Evolutionary conservation across 306 rosid genomes (phyloP), one percentile per base, ranked within the genome.

Genomic region (Vachellia collinsii): DNA sequence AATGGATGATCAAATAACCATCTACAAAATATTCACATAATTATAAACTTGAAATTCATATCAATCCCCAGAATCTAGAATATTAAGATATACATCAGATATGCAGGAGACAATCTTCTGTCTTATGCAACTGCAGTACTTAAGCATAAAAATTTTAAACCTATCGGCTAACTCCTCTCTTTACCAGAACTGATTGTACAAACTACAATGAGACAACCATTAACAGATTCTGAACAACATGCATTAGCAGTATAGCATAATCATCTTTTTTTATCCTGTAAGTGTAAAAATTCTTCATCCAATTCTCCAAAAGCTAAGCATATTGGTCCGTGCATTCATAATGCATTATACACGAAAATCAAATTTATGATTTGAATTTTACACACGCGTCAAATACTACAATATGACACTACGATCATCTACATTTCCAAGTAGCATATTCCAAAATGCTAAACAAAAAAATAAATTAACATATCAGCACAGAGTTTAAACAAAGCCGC

Each of bases 321-420:
- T 63, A 50, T 54, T 42, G 74, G 23, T 75, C 74, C 6, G 36
- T 22, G 68, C 23, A 25, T 58, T 73, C 51, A 68, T 34, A 17
- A 77, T 34, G 76, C 46, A 69, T 54, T 41, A 77, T 9, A 72
- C 46, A 73, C 11, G 47, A 1, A 34, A 77, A 73, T 43, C 74
- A 58, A 51, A 70, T 62, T 42, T 29, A 63, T 64, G 0, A 44
- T 70, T 72, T 44, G 53, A 77, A 54, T 58, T 81, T 44, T 25
- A n/a, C 54, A 56, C 23, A 48, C 38, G 59, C 78, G 14, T 42
- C 3, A 47, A 50, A 74, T 74, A 58, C 50, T 73, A 78, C 83
- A 41, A 36, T 12, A 58, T 6, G 23, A 48, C 62, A 50, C 42
- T 80, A 50, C 14, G 67, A 37, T n/a, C 41, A 74, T 14, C 70